Base-by-base conservation (phyloP, 2,329 filamentous ascomycete species). In the Colletotrichum musicola region DNA sequence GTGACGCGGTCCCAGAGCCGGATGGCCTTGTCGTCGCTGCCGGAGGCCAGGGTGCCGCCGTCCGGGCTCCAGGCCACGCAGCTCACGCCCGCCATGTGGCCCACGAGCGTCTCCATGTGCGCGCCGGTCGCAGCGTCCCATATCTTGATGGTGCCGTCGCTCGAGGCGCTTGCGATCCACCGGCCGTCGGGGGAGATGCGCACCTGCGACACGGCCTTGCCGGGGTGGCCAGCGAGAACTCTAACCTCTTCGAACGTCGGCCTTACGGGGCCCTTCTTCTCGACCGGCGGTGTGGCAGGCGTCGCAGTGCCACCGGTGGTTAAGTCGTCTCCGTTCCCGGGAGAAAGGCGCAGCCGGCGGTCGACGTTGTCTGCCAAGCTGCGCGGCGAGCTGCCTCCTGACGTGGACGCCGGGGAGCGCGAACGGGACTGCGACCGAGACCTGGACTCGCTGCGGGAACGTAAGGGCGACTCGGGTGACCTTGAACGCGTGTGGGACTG, bases 61-160 rank as follows among this genome's bases (percentile, higher is more conserved):
- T 98, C 94, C 0, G 95, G 95, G 68, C 92, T 92, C 96, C 96
- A 99, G n/a, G 95, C 91, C 55, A 99, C 87, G 46, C 94, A 95
- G 38, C 93, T 97, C 18, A 99, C 90, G 69, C 96, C 96, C 0
- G 95, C 95, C 77, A 98, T 88, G 81, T 99, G 96, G 6, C 95
- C 96, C 75, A 97, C 93, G 25, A 99, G 89, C 0, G 94, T 97
- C 75, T 97, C 93, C 77, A 95, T 89, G 70, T 96, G 90, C 64
- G 86, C 87, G 55, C 95, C 95, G 0, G 92, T 95, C 0, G 81
- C 79, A 1, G 93, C 90, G 77, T 95, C 90, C 95, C 96, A 99
- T 68, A 98, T 90, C 80, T 96, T 97, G 76, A 97, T 88, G 7
- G 94, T 96, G 62, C 89, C 92, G 81, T 99, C 96, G 20, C 95